phyloP scores from a whole-genome alignment of 306 rosid genomes.

The Vigna nakashimae region DNA sequence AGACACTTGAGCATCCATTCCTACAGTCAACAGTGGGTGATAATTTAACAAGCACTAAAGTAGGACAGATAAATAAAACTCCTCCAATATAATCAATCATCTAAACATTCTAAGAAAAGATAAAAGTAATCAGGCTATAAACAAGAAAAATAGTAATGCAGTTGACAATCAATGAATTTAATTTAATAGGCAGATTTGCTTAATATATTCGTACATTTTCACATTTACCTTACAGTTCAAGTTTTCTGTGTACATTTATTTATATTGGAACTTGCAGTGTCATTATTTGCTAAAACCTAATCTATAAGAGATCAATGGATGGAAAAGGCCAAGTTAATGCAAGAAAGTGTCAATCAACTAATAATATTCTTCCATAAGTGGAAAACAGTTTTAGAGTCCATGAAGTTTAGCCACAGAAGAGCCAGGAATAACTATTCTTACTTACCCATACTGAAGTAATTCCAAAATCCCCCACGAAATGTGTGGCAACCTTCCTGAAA shows the following conservation, averaged over 20 bases:
- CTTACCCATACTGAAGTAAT: slow-evolving; percentile 99
- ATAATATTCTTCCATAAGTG: background rate
- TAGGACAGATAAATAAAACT: background rate
- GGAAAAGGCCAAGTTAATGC: slow-evolving; percentile 7
- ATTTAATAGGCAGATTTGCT: background rate
- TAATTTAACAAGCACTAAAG: slow-evolving; percentile 21
- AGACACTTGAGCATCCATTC: slow-evolving; percentile 99
- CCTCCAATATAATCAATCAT: slow-evolving; percentile 19
- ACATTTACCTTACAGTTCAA: background rate
- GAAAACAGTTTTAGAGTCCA: slow-evolving; percentile 30
- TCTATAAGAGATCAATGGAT: slow-evolving; percentile 23
- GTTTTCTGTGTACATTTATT: slow-evolving; percentile 12
- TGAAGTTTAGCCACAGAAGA: slow-evolving; percentile 39
- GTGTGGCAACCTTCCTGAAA: slow-evolving; percentile 88
- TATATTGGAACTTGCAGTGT: slow-evolving; percentile 15
- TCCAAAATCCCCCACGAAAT: slow-evolving; percentile 98
- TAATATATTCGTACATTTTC: slow-evolving; percentile 13
- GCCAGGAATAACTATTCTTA: slow-evolving; percentile 49
- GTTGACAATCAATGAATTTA: slow-evolving; percentile 10
- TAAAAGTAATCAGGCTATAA: slow-evolving; percentile 17
- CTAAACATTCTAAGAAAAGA: slow-evolving; percentile 21
- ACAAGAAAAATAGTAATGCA: background rate
- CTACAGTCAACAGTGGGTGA: slow-evolving; percentile 48
- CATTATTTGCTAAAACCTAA: slow-evolving; percentile 7
- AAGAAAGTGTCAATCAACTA: slow-evolving; percentile 14